Conservation (phyloP, 768 basidiomycete genomes). For the Agaricus subrufescens region DNA sequence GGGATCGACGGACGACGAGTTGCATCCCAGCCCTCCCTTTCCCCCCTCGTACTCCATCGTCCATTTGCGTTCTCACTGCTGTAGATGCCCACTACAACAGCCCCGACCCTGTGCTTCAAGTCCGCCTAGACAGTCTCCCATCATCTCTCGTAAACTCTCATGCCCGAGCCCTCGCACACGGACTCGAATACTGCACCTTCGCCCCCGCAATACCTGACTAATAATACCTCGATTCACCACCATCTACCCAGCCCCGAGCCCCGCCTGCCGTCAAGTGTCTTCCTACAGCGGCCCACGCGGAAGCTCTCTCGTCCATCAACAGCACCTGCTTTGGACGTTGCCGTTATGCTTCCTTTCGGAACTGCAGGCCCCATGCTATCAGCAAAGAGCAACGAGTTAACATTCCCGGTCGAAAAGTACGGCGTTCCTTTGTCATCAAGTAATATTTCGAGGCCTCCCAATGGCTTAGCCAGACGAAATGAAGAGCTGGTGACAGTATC, state of each 20-base stretch:
- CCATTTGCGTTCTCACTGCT: background rate
- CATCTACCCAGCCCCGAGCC: background rate
- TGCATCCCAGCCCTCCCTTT: conserved; percentile 4
- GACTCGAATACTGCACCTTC: background rate
- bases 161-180: background rate
- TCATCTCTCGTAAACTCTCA: background rate
- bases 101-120: background rate
- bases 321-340: conserved; percentile 37
- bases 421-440: background rate
- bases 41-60: background rate
- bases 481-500: background rate
- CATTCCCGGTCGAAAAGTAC: background rate
- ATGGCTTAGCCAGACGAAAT: background rate
- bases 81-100: background rate
- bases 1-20: conserved; percentile 10
- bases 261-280: conserved; percentile 10
- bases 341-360: conserved; percentile 36
- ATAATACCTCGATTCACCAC: background rate
- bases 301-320: conserved; percentile 30
- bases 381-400: background rate
- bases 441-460: background rate
- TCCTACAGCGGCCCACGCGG: conserved; percentile 11
- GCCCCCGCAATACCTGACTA: background rate
- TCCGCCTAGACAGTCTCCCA: background rate
- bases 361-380: conserved; percentile 14